Conservation (phyloP, 805 yeast species). For the Yarrowia yakushimensis region DNA sequence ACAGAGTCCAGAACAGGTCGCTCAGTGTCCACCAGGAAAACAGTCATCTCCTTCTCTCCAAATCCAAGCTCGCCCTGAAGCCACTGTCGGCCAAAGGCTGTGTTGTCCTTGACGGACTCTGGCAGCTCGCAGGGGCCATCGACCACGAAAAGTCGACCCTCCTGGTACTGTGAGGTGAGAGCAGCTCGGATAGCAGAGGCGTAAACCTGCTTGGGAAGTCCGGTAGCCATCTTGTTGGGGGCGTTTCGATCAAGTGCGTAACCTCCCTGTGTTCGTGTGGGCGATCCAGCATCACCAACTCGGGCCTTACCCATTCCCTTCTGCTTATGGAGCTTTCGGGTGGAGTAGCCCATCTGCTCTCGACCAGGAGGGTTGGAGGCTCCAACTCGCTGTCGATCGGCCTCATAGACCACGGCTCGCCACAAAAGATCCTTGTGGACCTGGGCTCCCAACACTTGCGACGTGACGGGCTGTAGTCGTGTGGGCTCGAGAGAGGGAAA, state of each 20-base stretch:
- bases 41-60: slow-evolving; percentile 14
- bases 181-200: slow-evolving; percentile 76
- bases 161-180: slow-evolving; percentile 71
- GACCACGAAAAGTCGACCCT: slow-evolving; percentile 66
- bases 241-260: slow-evolving; percentile 86
- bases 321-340: slow-evolving; percentile 79
- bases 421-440: slow-evolving; percentile 87
- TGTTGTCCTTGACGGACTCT: slow-evolving; percentile 17
- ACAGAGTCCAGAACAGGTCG: slow-evolving; percentile 19
- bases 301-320: slow-evolving; percentile 96
- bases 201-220: slow-evolving; percentile 69
- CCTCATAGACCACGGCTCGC: slow-evolving; percentile 91
- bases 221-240: slow-evolving; percentile 82
- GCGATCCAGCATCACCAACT: slow-evolving; percentile 93
- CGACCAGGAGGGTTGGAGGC: slow-evolving; percentile 83
- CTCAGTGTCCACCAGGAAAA: not conserved
- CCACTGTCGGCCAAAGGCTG: slow-evolving; percentile 17
- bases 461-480: slow-evolving; percentile 69
- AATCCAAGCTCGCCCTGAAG: slow-evolving; percentile 21
- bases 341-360: slow-evolving; percentile 78
- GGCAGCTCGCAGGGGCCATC: slow-evolving; percentile 43
- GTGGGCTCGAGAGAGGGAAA: slow-evolving; percentile 93
- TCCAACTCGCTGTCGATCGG: slow-evolving; percentile 85
- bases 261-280: slow-evolving; percentile 85
- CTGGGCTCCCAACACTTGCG: slow-evolving; percentile 65